Evolutionary conservation across 257 asterid genomes (phyloP).

Genomic region (Asclepias syriaca): DNA sequence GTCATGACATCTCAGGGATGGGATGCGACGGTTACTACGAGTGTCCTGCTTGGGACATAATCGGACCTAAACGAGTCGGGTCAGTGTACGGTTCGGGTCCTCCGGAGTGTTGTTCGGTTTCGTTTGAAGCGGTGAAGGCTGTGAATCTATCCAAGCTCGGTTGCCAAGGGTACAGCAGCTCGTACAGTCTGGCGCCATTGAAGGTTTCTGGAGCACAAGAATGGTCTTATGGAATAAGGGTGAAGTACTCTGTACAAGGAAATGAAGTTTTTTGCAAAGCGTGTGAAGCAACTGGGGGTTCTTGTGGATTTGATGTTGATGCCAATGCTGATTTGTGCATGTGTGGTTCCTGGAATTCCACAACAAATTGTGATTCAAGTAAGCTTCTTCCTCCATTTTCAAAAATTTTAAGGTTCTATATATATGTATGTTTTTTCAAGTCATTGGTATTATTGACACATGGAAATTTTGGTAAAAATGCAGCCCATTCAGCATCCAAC

Average conservation of each 20-base stretch:
- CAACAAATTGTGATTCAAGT: slow-evolving; percentile 86
- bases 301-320: slow-evolving; percentile 61
- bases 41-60: slow-evolving; percentile 77
- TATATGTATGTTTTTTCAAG: not conserved
- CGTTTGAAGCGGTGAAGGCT: slow-evolving; percentile 44
- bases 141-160: slow-evolving; percentile 72
- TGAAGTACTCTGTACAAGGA: slow-evolving; percentile 54
- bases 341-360: slow-evolving; percentile 83
- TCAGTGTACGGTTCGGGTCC: slow-evolving; percentile 63
- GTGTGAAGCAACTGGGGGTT: slow-evolving; percentile 89
- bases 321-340: slow-evolving; percentile 50
- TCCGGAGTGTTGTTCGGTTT: slow-evolving; percentile 73
- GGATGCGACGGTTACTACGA: slow-evolving; percentile 82
- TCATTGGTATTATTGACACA: not conserved
- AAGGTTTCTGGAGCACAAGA: slow-evolving; percentile 54
- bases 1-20: slow-evolving; percentile 78
- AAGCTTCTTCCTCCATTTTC: not conserved
- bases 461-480: slow-evolving; percentile 8
- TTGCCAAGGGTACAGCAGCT: slow-evolving; percentile 94
- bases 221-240: slow-evolving; percentile 88
- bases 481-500: slow-evolving; percentile 28
- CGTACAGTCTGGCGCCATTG: slow-evolving; percentile 78
- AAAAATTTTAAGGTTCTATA: not conserved
- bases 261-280: slow-evolving; percentile 60
- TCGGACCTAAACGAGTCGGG: slow-evolving; percentile 40